phyloP scores from a whole-genome alignment of 176 grass and related monocot genomes.

The Eleusine indica region DNA sequence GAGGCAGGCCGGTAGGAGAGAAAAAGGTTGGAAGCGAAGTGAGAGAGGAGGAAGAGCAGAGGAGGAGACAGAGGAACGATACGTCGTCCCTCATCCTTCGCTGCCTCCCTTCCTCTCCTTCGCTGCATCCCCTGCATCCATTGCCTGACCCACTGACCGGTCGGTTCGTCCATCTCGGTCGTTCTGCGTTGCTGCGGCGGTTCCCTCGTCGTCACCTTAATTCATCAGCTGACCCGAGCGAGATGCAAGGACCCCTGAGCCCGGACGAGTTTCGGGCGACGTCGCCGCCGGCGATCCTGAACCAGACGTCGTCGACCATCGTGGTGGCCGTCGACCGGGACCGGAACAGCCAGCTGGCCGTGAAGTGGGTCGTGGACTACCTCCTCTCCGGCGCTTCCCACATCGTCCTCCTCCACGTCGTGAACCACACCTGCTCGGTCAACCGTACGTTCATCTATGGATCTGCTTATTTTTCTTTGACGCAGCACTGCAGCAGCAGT shows the following conservation, averaged over 20 bases:
- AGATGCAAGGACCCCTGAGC: constrained; percentile 48
- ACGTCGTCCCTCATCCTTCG: constrained; percentile 46
- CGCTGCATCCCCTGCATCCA: not conserved
- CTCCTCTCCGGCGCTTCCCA: constrained; percentile 55
- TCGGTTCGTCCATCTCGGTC: not conserved
- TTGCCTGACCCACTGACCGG: constrained; percentile 25
- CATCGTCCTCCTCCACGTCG: constrained; percentile 77
- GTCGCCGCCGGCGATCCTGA: constrained; percentile 20
- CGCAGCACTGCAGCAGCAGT: not conserved
- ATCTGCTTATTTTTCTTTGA: not conserved
- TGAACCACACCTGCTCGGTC: constrained; percentile 16
- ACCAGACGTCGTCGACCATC: constrained; percentile 34
- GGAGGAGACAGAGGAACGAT: constrained; percentile 40
- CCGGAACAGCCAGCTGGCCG: constrained; percentile 78
- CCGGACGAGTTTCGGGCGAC: constrained; percentile 35
- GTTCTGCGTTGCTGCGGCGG: not conserved
- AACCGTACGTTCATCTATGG: constrained; percentile 53
- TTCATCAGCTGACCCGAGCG: not conserved
- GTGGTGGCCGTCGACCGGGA: constrained; percentile 65
- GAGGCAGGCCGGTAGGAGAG: not conserved
- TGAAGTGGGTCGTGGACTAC: constrained; percentile 83
- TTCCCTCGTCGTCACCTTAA: not conserved
- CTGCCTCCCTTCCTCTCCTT: constrained; percentile 28
- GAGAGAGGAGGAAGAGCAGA: constrained; percentile 28
- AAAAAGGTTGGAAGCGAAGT: constrained; percentile 26